These are phyloP conservation scores for Corylus avellana DNA, from an alignment of 306 rosid genomes.

Conservation along the genomic window DNA sequence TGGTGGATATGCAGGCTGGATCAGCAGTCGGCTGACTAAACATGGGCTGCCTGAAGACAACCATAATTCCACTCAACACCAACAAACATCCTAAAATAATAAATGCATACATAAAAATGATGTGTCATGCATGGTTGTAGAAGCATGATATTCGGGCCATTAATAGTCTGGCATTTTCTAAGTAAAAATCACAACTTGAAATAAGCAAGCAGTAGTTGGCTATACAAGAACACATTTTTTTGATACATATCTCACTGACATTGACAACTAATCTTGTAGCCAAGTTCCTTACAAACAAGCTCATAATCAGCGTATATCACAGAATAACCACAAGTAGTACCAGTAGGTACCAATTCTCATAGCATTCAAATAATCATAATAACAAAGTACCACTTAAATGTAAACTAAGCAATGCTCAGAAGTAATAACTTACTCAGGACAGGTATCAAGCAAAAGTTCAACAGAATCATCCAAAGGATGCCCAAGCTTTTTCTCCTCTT, in stretches of 20 bases:
- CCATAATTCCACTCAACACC: neutral
- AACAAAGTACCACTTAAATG: neutral
- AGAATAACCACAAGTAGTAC: neutral
- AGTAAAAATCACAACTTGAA: neutral
- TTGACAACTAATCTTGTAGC: neutral
- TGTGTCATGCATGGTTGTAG: no score
- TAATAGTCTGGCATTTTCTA: neutral
- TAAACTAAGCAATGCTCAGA: neutral
- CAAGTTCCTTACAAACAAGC: neutral
- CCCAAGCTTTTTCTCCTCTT: slow-evolving; percentile 80
- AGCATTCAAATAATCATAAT: neutral
- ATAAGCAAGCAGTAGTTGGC: neutral
- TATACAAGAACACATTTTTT: neutral
- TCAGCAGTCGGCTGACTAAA: neutral
- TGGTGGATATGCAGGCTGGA: neutral
- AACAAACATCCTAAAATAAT: neutral
- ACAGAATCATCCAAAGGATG: slow-evolving; percentile 83
- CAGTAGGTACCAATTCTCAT: neutral
- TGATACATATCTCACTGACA: neutral
- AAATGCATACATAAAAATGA: neutral
- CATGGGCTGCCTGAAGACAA: neutral
- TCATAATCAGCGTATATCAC: neutral
- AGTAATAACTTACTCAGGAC: slow-evolving; percentile 65
- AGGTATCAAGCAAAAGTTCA: slow-evolving; percentile 79
- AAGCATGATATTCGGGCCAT: no score